Evolutionary conservation across 2,329 filamentous ascomycete genomes (phyloP).

Genomic region (Phialophora tarda): DNA sequence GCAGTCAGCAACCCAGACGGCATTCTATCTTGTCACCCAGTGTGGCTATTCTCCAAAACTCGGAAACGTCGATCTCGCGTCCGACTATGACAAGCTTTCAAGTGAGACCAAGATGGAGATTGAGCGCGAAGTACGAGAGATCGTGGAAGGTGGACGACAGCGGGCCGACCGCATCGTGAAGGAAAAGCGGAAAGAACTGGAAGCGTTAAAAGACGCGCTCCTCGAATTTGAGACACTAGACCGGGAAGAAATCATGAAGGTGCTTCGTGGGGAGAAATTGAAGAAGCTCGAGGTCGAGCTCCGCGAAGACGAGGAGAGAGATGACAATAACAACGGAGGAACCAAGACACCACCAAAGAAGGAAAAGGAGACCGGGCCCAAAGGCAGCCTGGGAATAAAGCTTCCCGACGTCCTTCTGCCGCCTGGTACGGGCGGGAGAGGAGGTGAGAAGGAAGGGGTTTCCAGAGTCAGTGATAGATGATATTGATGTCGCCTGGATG

Average conservation of each 20-base stretch:
- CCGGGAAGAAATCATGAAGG: slow-evolving; percentile 86
- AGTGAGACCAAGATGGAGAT: slow-evolving; percentile 85
- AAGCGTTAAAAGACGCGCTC: slow-evolving; percentile 83
- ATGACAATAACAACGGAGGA: slow-evolving; percentile 39
- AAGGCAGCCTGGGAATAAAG: slow-evolving; percentile 39
- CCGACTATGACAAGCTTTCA: slow-evolving; percentile 80
- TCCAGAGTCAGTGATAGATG: slow-evolving; percentile 29
- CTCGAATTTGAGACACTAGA: slow-evolving; percentile 93
- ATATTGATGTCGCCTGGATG: slow-evolving; percentile 12
- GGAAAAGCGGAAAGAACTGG: slow-evolving; percentile 80
- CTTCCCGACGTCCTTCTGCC: slow-evolving; percentile 40
- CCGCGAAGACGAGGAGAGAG: slow-evolving; percentile 48
- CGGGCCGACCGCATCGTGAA: slow-evolving; percentile 74
- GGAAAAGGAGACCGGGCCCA: slow-evolving; percentile 36
- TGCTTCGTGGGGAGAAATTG: slow-evolving; percentile 84
- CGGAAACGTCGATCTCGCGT: slow-evolving; percentile 86
- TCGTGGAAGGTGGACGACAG: slow-evolving; percentile 79
- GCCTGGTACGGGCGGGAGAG: slow-evolving; percentile 29
- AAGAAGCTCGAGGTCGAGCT: slow-evolving; percentile 68
- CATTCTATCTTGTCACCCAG: slow-evolving; percentile 84
- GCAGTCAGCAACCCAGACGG: slow-evolving; percentile 76
- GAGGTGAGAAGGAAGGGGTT: slow-evolving; percentile 35
- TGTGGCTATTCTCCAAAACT: slow-evolving; percentile 88
- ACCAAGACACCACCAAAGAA: slow-evolving; percentile 36
- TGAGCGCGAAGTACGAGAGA: slow-evolving; percentile 82